Conservation (phyloP, 106 monocot species). For the Allium cepa region DNA sequence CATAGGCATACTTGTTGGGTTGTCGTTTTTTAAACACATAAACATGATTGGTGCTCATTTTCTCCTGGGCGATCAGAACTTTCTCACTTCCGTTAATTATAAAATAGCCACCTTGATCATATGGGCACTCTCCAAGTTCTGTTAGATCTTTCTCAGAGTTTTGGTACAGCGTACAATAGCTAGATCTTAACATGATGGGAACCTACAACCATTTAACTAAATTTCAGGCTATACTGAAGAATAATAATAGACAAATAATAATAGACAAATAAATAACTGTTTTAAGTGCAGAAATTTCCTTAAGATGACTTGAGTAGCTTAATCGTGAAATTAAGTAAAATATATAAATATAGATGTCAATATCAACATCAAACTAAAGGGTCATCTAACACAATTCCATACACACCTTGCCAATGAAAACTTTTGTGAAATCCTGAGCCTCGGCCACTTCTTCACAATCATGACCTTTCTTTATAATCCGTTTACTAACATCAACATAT, state of each 20-base stretch:
- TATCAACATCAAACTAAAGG: no score
- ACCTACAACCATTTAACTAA: slow-evolving; percentile 28
- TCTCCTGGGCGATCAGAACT: slow-evolving; percentile 95
- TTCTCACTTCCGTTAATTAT: slow-evolving; percentile 98
- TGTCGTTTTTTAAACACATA: slow-evolving; percentile 99
- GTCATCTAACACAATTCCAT: no score
- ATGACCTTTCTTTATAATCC: slow-evolving; percentile 88
- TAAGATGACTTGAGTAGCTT: no score
- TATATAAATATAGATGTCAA: no score
- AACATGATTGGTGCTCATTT: slow-evolving; percentile 99
- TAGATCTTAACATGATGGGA: slow-evolving; percentile 90
- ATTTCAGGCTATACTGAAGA: background rate
- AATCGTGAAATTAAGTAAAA: no score
- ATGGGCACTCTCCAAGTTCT: slow-evolving; percentile 93
- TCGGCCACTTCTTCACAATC: slow-evolving; percentile 92
- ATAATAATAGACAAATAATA: no score
- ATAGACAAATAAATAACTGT: no score
- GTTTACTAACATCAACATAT: slow-evolving; percentile 88
- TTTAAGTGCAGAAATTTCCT: no score
- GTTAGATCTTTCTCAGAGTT: slow-evolving; percentile 93
- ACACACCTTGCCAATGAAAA: slow-evolving; percentile 88
- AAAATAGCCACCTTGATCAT: slow-evolving; percentile 97
- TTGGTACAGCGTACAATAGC: slow-evolving; percentile 91
- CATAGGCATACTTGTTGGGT: slow-evolving; percentile 95
- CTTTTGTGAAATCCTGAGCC: slow-evolving; percentile 87